Conservation (phyloP, 805 yeast species). For the Yarrowia sp. region DNA sequence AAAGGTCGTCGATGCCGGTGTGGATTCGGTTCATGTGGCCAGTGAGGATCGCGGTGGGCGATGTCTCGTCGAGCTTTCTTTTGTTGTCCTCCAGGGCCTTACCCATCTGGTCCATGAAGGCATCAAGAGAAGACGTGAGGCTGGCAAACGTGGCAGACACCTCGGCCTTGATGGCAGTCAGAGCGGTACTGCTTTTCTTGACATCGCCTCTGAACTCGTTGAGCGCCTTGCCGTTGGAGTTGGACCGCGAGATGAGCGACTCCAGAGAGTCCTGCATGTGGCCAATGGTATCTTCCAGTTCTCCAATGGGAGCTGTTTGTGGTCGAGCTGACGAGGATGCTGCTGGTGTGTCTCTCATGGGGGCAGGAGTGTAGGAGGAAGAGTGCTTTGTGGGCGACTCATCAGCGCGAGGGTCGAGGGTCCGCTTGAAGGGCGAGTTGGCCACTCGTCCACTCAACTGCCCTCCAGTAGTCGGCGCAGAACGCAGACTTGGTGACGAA, state of each 20-base stretch:
- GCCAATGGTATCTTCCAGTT: constrained; percentile 30
- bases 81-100: constrained; percentile 31
- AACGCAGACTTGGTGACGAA: constrained; percentile 21
- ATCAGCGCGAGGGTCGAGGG: constrained; percentile 22
- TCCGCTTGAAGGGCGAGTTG: constrained; percentile 17
- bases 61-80: constrained; percentile 25
- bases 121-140: constrained; percentile 14
- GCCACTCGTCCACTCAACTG: constrained; percentile 13
- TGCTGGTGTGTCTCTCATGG: neutral
- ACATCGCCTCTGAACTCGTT: constrained; percentile 35
- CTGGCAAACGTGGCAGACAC: constrained; percentile 29
- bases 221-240: constrained; percentile 35
- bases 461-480: constrained; percentile 24
- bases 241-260: constrained; percentile 31
- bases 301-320: constrained; percentile 19
- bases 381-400: constrained; percentile 7
- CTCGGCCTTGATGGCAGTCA: constrained; percentile 15
- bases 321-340: neutral
- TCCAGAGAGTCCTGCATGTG: constrained; percentile 37
- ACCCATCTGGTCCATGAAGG: constrained; percentile 30
- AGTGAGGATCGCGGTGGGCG: constrained; percentile 27
- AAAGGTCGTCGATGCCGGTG: constrained; percentile 17
- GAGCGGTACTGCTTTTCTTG: constrained; percentile 28
- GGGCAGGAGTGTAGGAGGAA: neutral
- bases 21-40: constrained; percentile 34